Percentiles rank a stretch among this genome's conserved stretches.
These are phyloP conservation scores for Clavispora asparagi DNA, from an alignment of 805 yeast genomes.

Conservation along the genomic window DNA sequence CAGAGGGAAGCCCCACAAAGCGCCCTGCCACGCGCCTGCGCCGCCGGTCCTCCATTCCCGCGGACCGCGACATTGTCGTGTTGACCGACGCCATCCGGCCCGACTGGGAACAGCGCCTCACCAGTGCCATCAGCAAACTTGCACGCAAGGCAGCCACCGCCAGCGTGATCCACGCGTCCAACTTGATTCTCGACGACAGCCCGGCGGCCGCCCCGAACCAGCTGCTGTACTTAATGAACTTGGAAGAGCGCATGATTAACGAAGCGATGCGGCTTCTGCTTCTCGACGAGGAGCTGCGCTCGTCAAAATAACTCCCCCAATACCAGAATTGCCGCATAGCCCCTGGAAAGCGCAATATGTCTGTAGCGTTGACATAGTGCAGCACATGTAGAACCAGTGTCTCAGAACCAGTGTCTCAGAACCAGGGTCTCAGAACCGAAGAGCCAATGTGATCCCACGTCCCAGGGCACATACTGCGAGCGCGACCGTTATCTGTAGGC, in stretches of 20 bases:
- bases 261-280: constrained; percentile 76
- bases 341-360: too few species aligned
- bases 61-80: constrained; percentile 63
- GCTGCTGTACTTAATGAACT: constrained; percentile 13
- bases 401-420: too few species aligned
- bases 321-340: too few species aligned
- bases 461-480: too few species aligned
- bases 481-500: background rate
- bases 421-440: too few species aligned
- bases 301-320: too few species aligned
- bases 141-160: constrained; percentile 93
- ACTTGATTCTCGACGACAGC: constrained; percentile 47
- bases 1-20: background rate
- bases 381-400: too few species aligned
- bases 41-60: constrained; percentile 49
- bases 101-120: constrained; percentile 80
- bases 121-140: constrained; percentile 65
- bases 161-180: constrained; percentile 86
- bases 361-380: too few species aligned
- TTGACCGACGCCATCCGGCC: constrained; percentile 84
- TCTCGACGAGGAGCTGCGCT: constrained; percentile 35
- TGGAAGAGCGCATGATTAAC: constrained; percentile 72
- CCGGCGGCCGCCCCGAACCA: constrained; percentile 5
- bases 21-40: constrained; percentile 5
- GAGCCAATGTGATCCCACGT: too few species aligned